Percentiles rank a stretch among this genome's conserved stretches.
These are phyloP conservation scores for Linum tenue DNA, from an alignment of 345 rosid genomes.

Conservation along the genomic window DNA sequence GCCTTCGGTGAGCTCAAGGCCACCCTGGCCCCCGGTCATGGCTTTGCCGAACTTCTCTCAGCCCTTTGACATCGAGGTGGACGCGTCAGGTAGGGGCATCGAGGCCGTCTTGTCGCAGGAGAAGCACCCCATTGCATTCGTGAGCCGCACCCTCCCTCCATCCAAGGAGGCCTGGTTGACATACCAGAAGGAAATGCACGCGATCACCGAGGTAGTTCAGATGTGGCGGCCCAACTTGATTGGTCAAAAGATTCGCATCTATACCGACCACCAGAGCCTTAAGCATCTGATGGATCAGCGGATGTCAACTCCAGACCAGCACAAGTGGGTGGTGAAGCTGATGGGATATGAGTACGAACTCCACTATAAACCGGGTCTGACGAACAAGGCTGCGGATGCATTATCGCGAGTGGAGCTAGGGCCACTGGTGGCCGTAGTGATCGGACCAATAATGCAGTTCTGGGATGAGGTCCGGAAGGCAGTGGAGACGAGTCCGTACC, in stretches of 20 bases:
- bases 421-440: neutral
- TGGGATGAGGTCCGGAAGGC: too few species aligned
- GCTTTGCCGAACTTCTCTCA: neutral
- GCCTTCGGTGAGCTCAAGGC: neutral
- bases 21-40: neutral
- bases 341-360: constrained; percentile 4
- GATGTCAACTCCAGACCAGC: neutral
- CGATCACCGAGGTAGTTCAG: neutral
- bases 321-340: neutral
- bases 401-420: neutral
- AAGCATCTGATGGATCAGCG: neutral
- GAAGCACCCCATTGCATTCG: neutral
- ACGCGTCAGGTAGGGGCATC: neutral
- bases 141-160: neutral
- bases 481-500: too few species aligned
- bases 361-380: neutral
- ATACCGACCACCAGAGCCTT: neutral
- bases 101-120: neutral
- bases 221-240: neutral
- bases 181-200: neutral
- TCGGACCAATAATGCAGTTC: too few species aligned
- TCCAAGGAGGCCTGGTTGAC: neutral
- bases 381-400: neutral
- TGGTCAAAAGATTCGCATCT: neutral
- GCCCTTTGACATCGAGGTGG: neutral